Evolutionary conservation across 345 rosid species (phyloP).

Genomic region (Brassica cretica): DNA sequence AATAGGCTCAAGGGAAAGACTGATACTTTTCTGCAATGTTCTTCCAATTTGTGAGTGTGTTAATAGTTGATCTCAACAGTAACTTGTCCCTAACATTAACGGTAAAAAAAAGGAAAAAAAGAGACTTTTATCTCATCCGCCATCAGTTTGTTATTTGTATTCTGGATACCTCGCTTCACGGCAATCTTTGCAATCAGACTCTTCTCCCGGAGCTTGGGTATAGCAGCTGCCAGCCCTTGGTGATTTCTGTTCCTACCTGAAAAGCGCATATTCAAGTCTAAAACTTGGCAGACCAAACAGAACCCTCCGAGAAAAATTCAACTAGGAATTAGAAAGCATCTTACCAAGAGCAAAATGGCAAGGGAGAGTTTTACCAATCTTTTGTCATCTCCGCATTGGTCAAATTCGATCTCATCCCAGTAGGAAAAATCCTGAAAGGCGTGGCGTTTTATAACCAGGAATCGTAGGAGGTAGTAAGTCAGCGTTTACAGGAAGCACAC

Average conservation of each 20-base stretch:
- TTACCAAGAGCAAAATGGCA: constrained; percentile 97
- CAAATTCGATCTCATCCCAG: constrained; percentile 84
- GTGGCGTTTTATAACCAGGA: constrained; percentile 86
- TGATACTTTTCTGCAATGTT: neutral
- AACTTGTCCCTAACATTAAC: constrained; percentile 4
- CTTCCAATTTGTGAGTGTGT: neutral
- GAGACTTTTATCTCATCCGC: constrained; percentile 88
- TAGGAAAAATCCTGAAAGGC: constrained; percentile 91
- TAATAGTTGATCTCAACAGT: neutral
- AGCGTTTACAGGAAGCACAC: constrained; percentile 92
- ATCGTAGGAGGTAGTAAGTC: constrained; percentile 79
- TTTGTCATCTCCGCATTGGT: constrained; percentile 96
- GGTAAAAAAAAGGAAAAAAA: constrained; percentile 20
- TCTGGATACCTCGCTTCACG: constrained; percentile 93
- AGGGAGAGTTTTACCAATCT: constrained; percentile 83
- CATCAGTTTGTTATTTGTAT: constrained; percentile 95
- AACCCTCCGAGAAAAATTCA: constrained; percentile 21
- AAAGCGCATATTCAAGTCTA: constrained; percentile 29
- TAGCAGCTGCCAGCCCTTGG: constrained; percentile 90
- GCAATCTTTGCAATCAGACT: constrained; percentile 83
- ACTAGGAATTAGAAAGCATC: constrained; percentile 22
- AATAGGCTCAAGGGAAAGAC: neutral
- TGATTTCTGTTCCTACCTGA: constrained; percentile 93
- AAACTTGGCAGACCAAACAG: constrained; percentile 21
- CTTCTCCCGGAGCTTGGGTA: constrained; percentile 88